These are phyloP conservation scores for Candida hispaniensis DNA, from an alignment of 805 yeast genomes.

Conservation along the genomic window DNA sequence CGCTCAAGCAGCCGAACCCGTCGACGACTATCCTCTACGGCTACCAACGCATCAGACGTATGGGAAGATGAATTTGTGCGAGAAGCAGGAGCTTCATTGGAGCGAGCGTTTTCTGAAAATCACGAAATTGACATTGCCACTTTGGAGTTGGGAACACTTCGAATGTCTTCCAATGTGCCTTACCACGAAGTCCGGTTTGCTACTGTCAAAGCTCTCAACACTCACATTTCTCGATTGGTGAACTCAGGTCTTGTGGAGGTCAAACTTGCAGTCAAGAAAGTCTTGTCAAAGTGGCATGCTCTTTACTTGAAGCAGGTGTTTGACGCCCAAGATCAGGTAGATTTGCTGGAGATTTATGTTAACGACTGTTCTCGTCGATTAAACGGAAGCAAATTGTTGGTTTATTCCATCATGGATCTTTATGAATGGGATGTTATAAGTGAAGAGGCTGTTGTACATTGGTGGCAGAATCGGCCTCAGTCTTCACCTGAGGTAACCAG, in stretches of 20 bases:
- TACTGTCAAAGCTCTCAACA: conserved; percentile 60
- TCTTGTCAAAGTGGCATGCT: conserved; percentile 73
- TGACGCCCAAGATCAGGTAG: conserved; percentile 65
- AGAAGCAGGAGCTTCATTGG: conserved; percentile 91
- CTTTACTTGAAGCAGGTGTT: conserved; percentile 78
- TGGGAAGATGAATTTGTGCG: conserved; percentile 57
- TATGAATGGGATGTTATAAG: conserved; percentile 76
- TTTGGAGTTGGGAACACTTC: conserved; percentile 80
- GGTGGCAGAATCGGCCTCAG: conserved; percentile 60
- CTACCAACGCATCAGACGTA: conserved; percentile 39
- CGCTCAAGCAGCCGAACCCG: conserved; percentile 21
- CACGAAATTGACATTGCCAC: conserved; percentile 91
- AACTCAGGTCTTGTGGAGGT: conserved; percentile 56
- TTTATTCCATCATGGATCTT: conserved; percentile 45
- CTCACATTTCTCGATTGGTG: conserved; percentile 60
- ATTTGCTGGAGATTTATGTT: conserved; percentile 44
- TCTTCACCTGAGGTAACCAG: conserved; percentile 33
- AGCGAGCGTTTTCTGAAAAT: conserved; percentile 81
- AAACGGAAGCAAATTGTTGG: conserved; percentile 37
- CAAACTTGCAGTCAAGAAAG: conserved; percentile 64
- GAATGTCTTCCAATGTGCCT: conserved; percentile 96
- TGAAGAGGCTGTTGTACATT: conserved; percentile 64
- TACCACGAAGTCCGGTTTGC: conserved; percentile 87
- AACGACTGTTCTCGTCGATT: conserved; percentile 34
- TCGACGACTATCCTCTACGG: conserved; percentile 26